phyloP scores from a whole-genome alignment of 2,329 filamentous ascomycete genomes.

The Annulohypoxylon truncatum region DNA sequence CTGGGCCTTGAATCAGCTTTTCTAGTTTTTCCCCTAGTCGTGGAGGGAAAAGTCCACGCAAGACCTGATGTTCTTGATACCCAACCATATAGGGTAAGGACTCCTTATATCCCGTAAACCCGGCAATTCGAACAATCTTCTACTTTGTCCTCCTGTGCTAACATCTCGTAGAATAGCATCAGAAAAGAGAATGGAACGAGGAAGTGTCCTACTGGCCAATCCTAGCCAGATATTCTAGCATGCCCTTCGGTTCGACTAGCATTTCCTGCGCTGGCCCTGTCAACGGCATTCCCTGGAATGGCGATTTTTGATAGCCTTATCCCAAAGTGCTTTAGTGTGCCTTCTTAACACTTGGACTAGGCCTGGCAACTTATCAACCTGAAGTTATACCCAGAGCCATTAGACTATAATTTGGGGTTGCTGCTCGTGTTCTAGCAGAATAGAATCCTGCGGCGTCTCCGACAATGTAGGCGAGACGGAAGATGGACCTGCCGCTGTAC shows the following conservation, averaged over 20 bases:
- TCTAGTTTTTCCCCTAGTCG: neutral
- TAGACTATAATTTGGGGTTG: constrained; percentile 10
- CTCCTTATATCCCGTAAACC: neutral
- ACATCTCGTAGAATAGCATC: neutral
- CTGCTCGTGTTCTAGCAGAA: neutral
- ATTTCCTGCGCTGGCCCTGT: neutral
- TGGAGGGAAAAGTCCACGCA: neutral
- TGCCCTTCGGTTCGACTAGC: neutral
- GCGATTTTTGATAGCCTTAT: neutral
- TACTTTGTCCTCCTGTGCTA: neutral
- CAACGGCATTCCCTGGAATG: neutral
- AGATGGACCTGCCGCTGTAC: constrained; percentile 3
- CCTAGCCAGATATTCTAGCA: neutral
- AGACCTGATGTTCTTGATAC: neutral
- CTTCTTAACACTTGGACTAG: neutral
- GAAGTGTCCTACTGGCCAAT: neutral
- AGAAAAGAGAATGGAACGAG: neutral
- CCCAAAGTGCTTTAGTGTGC: neutral
- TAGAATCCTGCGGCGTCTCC: constrained; percentile 7
- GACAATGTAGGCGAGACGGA: constrained; percentile 10
- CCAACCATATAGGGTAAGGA: neutral
- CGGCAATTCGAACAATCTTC: neutral
- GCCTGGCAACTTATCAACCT: neutral
- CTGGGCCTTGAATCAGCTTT: neutral
- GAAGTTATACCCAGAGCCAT: neutral